Percentiles rank a stretch among this genome's conserved stretches.
These are phyloP conservation scores for Arthrobotrys entomopaga DNA, from an alignment of 2,329 filamentous ascomycete genomes.

Conservation along the genomic window DNA sequence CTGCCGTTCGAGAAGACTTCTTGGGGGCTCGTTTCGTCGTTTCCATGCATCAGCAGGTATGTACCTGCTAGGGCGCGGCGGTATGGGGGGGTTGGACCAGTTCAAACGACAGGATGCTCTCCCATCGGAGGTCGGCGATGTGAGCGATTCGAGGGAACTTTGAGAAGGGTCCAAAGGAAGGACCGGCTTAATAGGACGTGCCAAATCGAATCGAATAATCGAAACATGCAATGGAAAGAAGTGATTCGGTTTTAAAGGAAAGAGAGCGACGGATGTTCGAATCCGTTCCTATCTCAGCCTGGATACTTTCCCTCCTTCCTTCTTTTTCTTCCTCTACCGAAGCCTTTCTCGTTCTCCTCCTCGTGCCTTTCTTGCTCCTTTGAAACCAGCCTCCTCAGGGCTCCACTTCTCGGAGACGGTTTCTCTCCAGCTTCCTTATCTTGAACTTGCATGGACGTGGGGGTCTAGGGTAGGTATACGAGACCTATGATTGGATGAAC, in stretches of 20 bases:
- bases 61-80: background rate
- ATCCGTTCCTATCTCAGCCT: background rate
- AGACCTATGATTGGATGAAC: slow-evolving; percentile 23
- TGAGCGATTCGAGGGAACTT: slow-evolving; percentile 24
- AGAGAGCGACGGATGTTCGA: background rate
- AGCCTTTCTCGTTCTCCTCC: slow-evolving; percentile 5
- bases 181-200: slow-evolving; percentile 11
- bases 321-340: slow-evolving; percentile 10
- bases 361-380: background rate
- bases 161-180: slow-evolving; percentile 9
- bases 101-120: slow-evolving; percentile 6
- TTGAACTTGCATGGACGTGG: slow-evolving; percentile 29
- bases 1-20: slow-evolving; percentile 25
- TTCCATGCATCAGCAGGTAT: slow-evolving; percentile 31
- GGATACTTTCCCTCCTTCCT: slow-evolving; percentile 7
- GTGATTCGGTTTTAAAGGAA: slow-evolving; percentile 13
- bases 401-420: slow-evolving; percentile 7
- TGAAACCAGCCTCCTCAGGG: background rate
- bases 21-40: slow-evolving; percentile 35
- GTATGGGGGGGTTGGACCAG: slow-evolving; percentile 1
- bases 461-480: slow-evolving; percentile 16
- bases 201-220: slow-evolving; percentile 54
- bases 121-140: slow-evolving; percentile 55
- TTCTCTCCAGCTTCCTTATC: slow-evolving; percentile 37
- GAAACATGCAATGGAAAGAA: slow-evolving; percentile 4